Percentiles rank a stretch among this genome's conserved stretches.
These are phyloP conservation scores for Coprinopsis strossmayeri DNA, from an alignment of 768 basidiomycete genomes.

Conservation along the genomic window DNA sequence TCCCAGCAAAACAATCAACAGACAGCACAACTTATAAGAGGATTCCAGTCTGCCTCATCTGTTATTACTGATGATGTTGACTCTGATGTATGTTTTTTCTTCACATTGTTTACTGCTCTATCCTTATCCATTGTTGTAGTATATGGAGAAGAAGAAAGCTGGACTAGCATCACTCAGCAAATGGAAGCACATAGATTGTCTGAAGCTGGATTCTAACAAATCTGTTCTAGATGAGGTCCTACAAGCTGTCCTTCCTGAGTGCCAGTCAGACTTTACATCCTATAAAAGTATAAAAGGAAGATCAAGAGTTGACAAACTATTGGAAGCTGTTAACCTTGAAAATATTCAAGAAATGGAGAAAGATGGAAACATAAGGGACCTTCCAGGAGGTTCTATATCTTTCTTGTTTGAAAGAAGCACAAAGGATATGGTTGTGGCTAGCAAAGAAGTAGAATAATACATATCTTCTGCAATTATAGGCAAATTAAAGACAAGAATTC, in stretches of 20 bases:
- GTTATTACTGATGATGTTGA: conserved; percentile 21
- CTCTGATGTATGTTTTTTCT: conserved; percentile 12
- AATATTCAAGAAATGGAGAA: conserved; percentile 33
- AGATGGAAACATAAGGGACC: conserved; percentile 25
- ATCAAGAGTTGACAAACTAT: conserved; percentile 9
- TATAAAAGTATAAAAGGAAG: conserved; percentile 7
- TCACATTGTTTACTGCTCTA: conserved; percentile 6
- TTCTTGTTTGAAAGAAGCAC: conserved; percentile 66
- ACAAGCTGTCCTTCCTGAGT: conserved; percentile 30
- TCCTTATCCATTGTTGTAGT: conserved; percentile 34
- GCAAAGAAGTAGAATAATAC: neutral
- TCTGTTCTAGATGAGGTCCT: conserved; percentile 64
- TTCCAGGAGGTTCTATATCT: conserved; percentile 65
- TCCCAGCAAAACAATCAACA: too few relatives aligned
- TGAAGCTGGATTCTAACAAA: conserved; percentile 36
- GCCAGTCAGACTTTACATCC: conserved; percentile 14
- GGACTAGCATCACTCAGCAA: conserved; percentile 67
- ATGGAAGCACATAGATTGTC: conserved; percentile 83
- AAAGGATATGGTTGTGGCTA: conserved; percentile 17
- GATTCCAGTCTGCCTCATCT: conserved; percentile 12
- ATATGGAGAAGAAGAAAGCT: conserved; percentile 58
- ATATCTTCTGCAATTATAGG: conserved; percentile 1
- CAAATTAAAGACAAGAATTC: too few relatives aligned
- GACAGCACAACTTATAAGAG: neutral
- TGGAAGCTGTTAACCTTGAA: conserved; percentile 35